Base-by-base conservation (phyloP, 805 yeast genomes). In the Metschnikowia kofuensis region DNA sequence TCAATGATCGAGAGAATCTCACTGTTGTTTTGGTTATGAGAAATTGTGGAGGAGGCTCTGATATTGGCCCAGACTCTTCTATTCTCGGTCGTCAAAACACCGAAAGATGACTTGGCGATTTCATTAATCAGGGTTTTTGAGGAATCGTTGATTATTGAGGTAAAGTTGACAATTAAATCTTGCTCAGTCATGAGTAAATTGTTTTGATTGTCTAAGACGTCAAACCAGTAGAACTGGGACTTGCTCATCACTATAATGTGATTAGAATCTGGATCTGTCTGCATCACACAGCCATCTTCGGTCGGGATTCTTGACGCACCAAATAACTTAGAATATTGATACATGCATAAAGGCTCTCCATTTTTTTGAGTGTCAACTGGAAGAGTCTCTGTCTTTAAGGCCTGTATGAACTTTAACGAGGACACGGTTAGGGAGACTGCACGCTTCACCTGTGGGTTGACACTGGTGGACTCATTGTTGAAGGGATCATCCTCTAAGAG, bases 221-320 rank as follows among this genome's bases (percentile, higher is more conserved):
- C 96, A 64, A 90, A 90, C 96, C 97, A 90, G 69, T 90, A 90
- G 66, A 89, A 88, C 66, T 90, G 96, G 2, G 96, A 87, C 60
- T 87, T 84, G 53, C 89, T 83, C 64, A 89, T 70, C 13, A 90
- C 91, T 9, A 89, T 84, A 35, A 90, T 82, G 65, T 90, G 97
- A 59, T 83, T 86, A 1, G 94, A 83, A 9, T 82, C 73, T 7
- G 76, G 63, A 65, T 88, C 96, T 1, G 88, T 79, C 66, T 89
- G 96, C 83, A 90, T 82, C 48, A 87, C 81, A 66, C 97, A 90
- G 3, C 96, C 95, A 21, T 77, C 75, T 34, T 66, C 64, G 1
- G 94, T 85, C 41, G 97, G 96, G 53, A 90, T 85, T 63, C 97
- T 76, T 2, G 95, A 79, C 28, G 95, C 84, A 1, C 96, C 97